A percentile compares a stretch with the other conserved stretches of the same genome.
These are phyloP conservation scores for Phytophthora citricola DNA, from an alignment of 352 stramenopile species.

Conservation along the genomic window DNA sequence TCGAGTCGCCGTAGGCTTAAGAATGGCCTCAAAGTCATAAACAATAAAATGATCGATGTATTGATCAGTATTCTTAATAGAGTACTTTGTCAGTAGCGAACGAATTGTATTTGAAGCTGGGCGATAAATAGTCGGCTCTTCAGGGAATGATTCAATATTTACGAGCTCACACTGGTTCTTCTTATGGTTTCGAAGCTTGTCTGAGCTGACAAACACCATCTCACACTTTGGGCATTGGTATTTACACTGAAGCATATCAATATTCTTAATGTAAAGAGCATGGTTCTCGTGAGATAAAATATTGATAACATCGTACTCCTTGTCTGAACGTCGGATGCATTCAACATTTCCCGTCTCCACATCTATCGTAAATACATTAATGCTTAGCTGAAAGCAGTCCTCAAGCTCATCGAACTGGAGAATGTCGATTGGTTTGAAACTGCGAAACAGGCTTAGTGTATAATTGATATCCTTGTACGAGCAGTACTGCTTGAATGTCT, in stretches of 20 bases:
- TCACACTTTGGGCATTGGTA: constrained; percentile 14
- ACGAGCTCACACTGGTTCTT: constrained; percentile 33
- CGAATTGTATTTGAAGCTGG: constrained; percentile 14
- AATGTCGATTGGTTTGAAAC: constrained; percentile 11
- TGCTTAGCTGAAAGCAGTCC: constrained; percentile 5
- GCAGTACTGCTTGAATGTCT: constrained; percentile 11
- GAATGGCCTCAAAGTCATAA: constrained; percentile 34
- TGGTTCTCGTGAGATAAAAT: constrained; percentile 14
- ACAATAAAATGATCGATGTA: constrained; percentile 33
- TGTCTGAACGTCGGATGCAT: constrained; percentile 5
- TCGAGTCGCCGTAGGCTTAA: constrained; percentile 20
- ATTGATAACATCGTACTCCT: constrained; percentile 4
- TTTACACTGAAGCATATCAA: constrained; percentile 13
- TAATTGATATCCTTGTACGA: constrained; percentile 7
- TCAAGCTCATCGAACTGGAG: constrained; percentile 15
- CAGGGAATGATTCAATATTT: constrained; percentile 20
- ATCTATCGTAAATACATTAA: constrained; percentile 3
- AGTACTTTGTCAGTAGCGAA: constrained; percentile 11
- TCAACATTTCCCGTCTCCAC: background rate
- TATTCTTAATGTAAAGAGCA: constrained; percentile 35
- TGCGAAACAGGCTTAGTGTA: constrained; percentile 1
- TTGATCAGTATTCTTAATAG: constrained; percentile 8
- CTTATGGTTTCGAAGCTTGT: constrained; percentile 31
- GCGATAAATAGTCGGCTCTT: constrained; percentile 18
- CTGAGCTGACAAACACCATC: constrained; percentile 22